Evolutionary conservation across 176 grass and related monocot genomes (phyloP).

Genomic region (Carex kokanica): DNA sequence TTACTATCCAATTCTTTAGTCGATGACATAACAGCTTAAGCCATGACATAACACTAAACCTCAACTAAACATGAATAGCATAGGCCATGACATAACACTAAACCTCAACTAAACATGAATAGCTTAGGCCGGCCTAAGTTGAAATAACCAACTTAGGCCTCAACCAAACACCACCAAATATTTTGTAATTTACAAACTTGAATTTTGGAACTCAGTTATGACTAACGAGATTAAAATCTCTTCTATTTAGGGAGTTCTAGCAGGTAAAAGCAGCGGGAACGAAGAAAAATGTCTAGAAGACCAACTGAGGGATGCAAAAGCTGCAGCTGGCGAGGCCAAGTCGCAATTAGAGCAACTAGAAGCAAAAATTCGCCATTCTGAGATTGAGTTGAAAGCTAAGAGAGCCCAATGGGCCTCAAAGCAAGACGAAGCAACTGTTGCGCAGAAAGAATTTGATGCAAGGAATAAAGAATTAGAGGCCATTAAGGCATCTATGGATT

Average conservation of each 20-base stretch:
- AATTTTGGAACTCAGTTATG: slow-evolving; percentile 6
- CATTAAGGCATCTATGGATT: slow-evolving; percentile 62
- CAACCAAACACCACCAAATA: neutral
- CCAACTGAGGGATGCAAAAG: slow-evolving; percentile 97
- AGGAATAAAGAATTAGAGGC: slow-evolving; percentile 64
- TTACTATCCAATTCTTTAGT: too few species aligned
- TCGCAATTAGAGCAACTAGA: slow-evolving; percentile 69
- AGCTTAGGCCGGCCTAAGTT: too few species aligned
- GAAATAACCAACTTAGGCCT: too few species aligned
- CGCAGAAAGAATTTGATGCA: slow-evolving; percentile 69
- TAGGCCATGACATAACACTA: too few species aligned
- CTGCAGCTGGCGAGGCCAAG: slow-evolving; percentile 79
- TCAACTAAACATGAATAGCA: too few species aligned
- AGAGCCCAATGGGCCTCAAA: slow-evolving; percentile 64
- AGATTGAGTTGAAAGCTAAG: slow-evolving; percentile 87
- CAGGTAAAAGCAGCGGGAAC: slow-evolving; percentile 77
- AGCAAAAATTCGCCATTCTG: slow-evolving; percentile 79
- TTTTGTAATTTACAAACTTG: slow-evolving; percentile 1
- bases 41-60: too few species aligned
- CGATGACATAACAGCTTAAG: too few species aligned
- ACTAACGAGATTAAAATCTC: slow-evolving; percentile 1
- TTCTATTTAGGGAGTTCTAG: slow-evolving; percentile 68
- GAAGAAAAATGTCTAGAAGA: slow-evolving; percentile 98
- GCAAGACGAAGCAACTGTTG: slow-evolving; percentile 69
- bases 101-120: too few species aligned